Evolutionary conservation across 2,329 filamentous ascomycete genomes (phyloP).

Genomic region (Stemphylium beticola): DNA sequence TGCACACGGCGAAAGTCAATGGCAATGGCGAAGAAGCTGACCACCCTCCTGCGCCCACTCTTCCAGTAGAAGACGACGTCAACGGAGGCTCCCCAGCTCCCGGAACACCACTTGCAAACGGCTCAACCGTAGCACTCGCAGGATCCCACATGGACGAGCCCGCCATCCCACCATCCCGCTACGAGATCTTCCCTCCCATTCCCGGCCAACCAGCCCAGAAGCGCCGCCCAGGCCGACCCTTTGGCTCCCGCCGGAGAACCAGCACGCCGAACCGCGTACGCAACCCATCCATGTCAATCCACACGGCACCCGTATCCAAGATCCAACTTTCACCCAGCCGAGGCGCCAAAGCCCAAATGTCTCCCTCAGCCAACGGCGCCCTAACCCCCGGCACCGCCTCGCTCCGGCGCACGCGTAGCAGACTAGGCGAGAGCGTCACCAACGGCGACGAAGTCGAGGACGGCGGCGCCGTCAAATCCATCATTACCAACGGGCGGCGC

Average conservation of each 20-base stretch:
- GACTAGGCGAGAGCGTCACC: constrained; percentile 50
- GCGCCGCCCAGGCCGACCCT: constrained; percentile 46
- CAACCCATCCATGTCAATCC: constrained; percentile 33
- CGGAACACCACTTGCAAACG: constrained; percentile 41
- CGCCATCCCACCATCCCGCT: constrained; percentile 71
- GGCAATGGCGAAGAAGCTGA: constrained; percentile 24
- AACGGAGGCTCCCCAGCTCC: constrained; percentile 42
- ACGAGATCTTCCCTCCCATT: constrained; percentile 78
- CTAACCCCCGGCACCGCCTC: constrained; percentile 39
- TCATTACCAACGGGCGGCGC: constrained; percentile 32
- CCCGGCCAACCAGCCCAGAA: constrained; percentile 54
- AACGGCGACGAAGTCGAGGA: constrained; percentile 44
- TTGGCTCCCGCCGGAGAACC: constrained; percentile 46
- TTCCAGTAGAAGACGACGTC: constrained; percentile 35
- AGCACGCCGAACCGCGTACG: constrained; percentile 42
- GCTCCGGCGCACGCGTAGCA: constrained; percentile 51
- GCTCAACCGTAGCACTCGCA: constrained; percentile 36
- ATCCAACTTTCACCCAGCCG: constrained; percentile 41
- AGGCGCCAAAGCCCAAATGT: constrained; percentile 32
- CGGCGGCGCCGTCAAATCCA: constrained; percentile 38
- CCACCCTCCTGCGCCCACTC: constrained; percentile 31
- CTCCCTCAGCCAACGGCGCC: constrained; percentile 40
- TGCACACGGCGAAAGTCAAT: constrained; percentile 38
- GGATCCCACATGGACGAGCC: constrained; percentile 41
- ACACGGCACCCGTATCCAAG: constrained; percentile 40